Evolutionary conservation across 768 basidiomycete genomes (phyloP).

Genomic region (Boletus coccyginus): DNA sequence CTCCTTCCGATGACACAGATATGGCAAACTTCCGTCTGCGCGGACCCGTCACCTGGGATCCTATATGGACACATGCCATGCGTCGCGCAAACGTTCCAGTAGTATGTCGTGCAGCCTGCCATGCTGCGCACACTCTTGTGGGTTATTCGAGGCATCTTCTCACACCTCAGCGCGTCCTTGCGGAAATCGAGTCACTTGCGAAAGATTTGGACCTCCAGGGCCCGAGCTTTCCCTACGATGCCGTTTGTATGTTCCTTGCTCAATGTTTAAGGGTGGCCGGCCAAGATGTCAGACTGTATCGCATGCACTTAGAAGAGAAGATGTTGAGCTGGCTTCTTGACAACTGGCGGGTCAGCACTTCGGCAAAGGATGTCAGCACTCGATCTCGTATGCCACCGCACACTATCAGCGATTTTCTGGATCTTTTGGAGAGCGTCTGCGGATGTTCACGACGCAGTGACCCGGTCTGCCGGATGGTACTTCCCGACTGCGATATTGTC

Average conservation of each 20-base stretch:
- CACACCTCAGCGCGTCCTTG: constrained; percentile 54
- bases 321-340: constrained; percentile 79
- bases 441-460: constrained; percentile 46
- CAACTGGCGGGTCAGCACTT: constrained; percentile 55
- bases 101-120: constrained; percentile 79
- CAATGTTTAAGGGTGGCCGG: constrained; percentile 67
- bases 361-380: constrained; percentile 36
- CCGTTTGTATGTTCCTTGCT: constrained; percentile 82
- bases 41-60: constrained; percentile 58
- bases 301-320: constrained; percentile 85
- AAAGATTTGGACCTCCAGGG: constrained; percentile 91
- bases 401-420: constrained; percentile 58
- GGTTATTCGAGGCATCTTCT: constrained; percentile 41
- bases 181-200: constrained; percentile 75
- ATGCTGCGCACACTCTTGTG: constrained; percentile 59
- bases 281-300: constrained; percentile 80
- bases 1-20: neutral
- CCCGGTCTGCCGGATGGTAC: constrained; percentile 45
- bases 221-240: constrained; percentile 81
- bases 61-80: constrained; percentile 79
- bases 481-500: constrained; percentile 71
- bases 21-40: constrained; percentile 1
- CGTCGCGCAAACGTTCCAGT: constrained; percentile 66
- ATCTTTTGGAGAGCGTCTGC: constrained; percentile 63
- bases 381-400: constrained; percentile 48